Base-by-base conservation (phyloP, 495 filamentous ascomycete genomes). In the Neurospora intermedia region DNA sequence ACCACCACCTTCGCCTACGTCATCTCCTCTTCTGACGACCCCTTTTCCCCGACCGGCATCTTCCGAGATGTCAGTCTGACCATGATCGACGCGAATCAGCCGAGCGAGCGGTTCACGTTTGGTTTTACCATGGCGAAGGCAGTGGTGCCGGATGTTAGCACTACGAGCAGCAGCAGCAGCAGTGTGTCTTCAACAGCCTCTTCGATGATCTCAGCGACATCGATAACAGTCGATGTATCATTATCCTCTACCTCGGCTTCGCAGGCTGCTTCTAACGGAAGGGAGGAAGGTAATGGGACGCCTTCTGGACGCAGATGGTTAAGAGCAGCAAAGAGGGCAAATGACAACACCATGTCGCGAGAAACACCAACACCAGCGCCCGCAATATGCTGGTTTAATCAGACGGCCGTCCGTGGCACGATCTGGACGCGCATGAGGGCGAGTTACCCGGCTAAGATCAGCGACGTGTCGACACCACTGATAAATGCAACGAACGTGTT, bases 81-180 rank as follows among this genome's bases (percentile, higher is more conserved):
- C 75, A 84, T 97, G 18, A 85, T 97, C 38, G 88, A 90, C 75
- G 88, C 88, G 15, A 89, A 91, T 77, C 92, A 97, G 38, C 69
- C 76, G 10, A 77, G 77, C 41, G 87, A 90, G 75, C 82, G 84
- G 23, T 87, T 87, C 72, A 76, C 73, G 4, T 89, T 90, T 76
- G 81, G 79, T n/a, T 77, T 86, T 16, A 77, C 74, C 0, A 77
- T 83, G 73, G 75, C 80, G 1, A 88, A 88, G 76, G 73, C 73
- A 0, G 85, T 87, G 16, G 80, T 81, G 4, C 84, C 87, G 69
- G 23, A 62, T 76, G n/a, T 66, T 71, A 70, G 72, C 87, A 10
- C 80, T 76, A 16, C 13, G 13, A 11, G 23, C 13, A 16, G 27
- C 54, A 66, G 27, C 54, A 66, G 69, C 38, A 72, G 72, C 38